These are phyloP conservation scores for Candida insectorum DNA, from an alignment of 805 yeast species.

Conservation along the genomic window DNA sequence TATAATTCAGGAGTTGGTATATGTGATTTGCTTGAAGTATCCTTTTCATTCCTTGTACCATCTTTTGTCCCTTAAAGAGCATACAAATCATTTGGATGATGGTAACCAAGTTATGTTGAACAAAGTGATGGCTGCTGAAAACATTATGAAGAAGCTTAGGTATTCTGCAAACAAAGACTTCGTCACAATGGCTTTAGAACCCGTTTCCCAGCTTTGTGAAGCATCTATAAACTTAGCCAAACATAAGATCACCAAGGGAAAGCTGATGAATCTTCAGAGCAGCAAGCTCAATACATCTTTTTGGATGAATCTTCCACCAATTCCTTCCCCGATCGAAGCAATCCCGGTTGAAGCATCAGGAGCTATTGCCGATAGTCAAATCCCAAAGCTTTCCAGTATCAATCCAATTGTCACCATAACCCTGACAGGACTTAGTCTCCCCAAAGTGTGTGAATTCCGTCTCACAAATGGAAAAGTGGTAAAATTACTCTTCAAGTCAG, in stretches of 20 bases:
- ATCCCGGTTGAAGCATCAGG: too few species aligned
- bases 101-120: slow-evolving; percentile 30
- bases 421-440: slow-evolving; percentile 78
- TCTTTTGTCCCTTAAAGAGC: slow-evolving; percentile 53
- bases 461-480: slow-evolving; percentile 58
- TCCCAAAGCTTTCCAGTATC: slow-evolving; percentile 48
- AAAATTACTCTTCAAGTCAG: slow-evolving; percentile 71
- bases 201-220: slow-evolving; percentile 48
- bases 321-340: slow-evolving; percentile 75
- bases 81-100: slow-evolving; percentile 29
- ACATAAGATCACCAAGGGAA: slow-evolving; percentile 35
- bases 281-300: slow-evolving; percentile 30
- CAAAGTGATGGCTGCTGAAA: slow-evolving; percentile 45
- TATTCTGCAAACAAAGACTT: slow-evolving; percentile 1
- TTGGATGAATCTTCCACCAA: slow-evolving; percentile 52
- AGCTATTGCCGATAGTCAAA: slow-evolving; percentile 15
- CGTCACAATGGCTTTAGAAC: slow-evolving; percentile 26
- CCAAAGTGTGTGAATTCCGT: slow-evolving; percentile 64
- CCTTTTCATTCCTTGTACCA: slow-evolving; percentile 74
- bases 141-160: slow-evolving; percentile 35
- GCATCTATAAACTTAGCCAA: slow-evolving; percentile 45
- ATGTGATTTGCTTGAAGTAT: slow-evolving; percentile 47
- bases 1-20: slow-evolving; percentile 45
- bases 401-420: slow-evolving; percentile 57
- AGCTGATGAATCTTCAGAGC: slow-evolving; percentile 25